Base-by-base conservation (phyloP, 2,329 filamentous ascomycete genomes). In the Gyromitra esculenta region DNA sequence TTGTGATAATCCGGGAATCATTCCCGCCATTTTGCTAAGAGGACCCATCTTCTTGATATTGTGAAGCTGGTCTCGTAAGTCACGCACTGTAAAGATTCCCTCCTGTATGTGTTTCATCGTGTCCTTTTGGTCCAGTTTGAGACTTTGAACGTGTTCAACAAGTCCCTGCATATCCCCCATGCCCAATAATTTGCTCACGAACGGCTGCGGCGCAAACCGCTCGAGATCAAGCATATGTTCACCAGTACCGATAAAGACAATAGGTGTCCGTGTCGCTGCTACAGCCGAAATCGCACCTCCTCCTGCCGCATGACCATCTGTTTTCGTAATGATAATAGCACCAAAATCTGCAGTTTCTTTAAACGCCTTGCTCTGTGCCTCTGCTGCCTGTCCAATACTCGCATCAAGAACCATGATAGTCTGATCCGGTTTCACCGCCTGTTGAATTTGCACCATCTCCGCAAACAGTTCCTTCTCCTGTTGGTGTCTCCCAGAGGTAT, bases 11-110 rank as follows among this genome's bases (percentile, higher is more conserved):
- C 96, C 96, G 0, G 96, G 96, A 79, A 99, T 98, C 96, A 99
- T 99, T 81, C 94, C 94, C 0, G 95, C 96, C 89, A 99, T 96
- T 83, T 99, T 98, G 18, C 92, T 96, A 0, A 99, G 85, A 0
- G 96, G 96, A 0, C 96, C 96, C 96, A 99, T 98, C 86, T 99
- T 99, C 94, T 98, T 97, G 82, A 99, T 97, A 82, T 98, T 98
- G 75, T 91, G 92, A 11, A 99, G 89, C 83, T 99, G 96, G 83
- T 99, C 96, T 21, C 96, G 90, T 80, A 99, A 88, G 83, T 99
- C 96, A 71, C 96, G 91, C 43, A 99, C 89, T 0, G 96, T 81
- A 84, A 98, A 99, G 79, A 97, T 94, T 72, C 96, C 96, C 82
- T 97, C 95, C 5, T 93, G 92, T 80, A 99, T 96, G 85, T 99